These are phyloP conservation scores for Colletotrichum scovillei DNA, from an alignment of 2,329 filamentous ascomycete genomes.

Conservation along the genomic window DNA sequence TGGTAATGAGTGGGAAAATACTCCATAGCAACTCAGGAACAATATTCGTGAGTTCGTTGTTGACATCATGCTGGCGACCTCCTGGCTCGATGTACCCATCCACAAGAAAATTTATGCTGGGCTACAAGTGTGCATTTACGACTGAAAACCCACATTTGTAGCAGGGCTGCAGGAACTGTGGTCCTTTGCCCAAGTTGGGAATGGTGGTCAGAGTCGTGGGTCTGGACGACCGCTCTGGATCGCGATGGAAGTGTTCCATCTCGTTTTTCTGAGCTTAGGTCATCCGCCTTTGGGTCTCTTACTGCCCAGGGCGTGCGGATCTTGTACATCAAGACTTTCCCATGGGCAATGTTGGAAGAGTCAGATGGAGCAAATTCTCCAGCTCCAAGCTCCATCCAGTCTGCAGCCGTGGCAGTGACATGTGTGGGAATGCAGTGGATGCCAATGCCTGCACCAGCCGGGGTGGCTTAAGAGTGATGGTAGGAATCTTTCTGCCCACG, in stretches of 20 bases:
- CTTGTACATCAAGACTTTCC: neutral
- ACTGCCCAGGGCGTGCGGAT: neutral
- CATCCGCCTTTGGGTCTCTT: neutral
- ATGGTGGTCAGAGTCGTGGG: constrained; percentile 20
- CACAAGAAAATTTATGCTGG: neutral
- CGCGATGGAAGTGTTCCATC: constrained; percentile 29
- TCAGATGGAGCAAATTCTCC: neutral
- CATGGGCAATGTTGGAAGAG: neutral
- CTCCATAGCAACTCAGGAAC: neutral
- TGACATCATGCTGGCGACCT: constrained; percentile 23
- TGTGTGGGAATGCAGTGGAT: constrained; percentile 27
- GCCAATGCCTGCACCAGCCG: neutral
- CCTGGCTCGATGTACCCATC: neutral
- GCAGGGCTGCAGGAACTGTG: constrained; percentile 36
- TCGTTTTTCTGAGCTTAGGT: neutral
- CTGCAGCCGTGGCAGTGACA: constrained; percentile 26
- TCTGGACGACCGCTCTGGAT: constrained; percentile 26
- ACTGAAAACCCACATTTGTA: neutral
- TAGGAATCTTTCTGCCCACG: constrained; percentile 1
- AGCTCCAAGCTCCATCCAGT: neutral
- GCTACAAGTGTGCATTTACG: neutral
- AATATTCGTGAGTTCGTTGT: neutral
- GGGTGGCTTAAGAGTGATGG: neutral
- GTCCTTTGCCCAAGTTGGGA: constrained; percentile 15
- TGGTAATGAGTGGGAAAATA: neutral